Percentiles rank a stretch among this genome's conserved stretches.
Evolutionary conservation across 139 green algal species (phyloP).

Genomic region (Chlamydomonas urium): DNA sequence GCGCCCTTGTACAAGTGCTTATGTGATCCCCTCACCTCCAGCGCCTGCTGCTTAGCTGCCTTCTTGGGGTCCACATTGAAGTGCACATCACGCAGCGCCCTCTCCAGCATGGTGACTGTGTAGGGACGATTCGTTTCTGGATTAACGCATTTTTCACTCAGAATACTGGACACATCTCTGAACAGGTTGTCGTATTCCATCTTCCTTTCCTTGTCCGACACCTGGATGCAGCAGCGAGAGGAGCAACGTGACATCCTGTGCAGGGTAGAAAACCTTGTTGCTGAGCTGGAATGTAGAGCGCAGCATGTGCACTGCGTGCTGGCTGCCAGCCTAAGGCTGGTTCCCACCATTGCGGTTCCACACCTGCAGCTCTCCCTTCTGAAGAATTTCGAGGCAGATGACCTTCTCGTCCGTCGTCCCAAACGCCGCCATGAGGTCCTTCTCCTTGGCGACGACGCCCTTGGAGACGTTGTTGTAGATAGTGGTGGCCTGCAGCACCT

Average conservation of each 20-base stretch:
- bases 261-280: no score
- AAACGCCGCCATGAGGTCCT: conserved; percentile 87
- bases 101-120: conserved; percentile 90
- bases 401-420: conserved; percentile 78
- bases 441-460: conserved; percentile 83
- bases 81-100: conserved; percentile 85
- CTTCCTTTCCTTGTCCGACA: conserved; percentile 94
- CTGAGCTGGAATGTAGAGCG: no score
- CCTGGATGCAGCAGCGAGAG: no score
- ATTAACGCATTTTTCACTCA: conserved; percentile 90
- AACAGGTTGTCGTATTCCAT: conserved; percentile 80
- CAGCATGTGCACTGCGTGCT: no score
- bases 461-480: conserved; percentile 96
- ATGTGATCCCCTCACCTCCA: conserved; percentile 55
- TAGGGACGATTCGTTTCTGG: conserved; percentile 87
- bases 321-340: no score
- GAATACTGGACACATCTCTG: conserved; percentile 75
- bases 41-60: conserved; percentile 90
- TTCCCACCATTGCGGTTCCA: neutral
- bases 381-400: conserved; percentile 84
- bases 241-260: no score
- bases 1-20: neutral
- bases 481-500: conserved; percentile 93
- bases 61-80: conserved; percentile 90
- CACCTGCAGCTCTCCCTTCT: conserved; percentile 90